Base-by-base conservation (phyloP, 192 early-diverging fungal species). In the Podila epigama region DNA sequence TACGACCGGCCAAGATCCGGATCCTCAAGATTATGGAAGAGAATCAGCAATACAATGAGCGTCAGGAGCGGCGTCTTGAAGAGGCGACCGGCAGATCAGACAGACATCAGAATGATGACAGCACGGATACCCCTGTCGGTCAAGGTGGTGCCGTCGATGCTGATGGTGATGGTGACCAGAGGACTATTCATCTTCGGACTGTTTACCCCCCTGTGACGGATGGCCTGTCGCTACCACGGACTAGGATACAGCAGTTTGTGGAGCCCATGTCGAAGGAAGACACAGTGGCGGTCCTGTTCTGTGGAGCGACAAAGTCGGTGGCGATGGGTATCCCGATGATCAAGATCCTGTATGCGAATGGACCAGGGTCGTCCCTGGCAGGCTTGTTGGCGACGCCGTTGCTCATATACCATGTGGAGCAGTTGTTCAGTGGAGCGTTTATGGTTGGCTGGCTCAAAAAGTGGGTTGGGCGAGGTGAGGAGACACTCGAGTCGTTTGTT, bases 301-400 rank as follows among this genome's bases (percentile, higher is more conserved):
- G 89, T 69, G 91, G 86, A 13, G 89, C 89, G 4, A 92, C 91
- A 2, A 92, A 92, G 63, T 90, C 91, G 3, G 88, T 92, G 22
- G 89, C 91, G 1, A 84, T 92, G 79, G 91, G 91, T 20, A 88
- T 92, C 18, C 91, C 91, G 2, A 82, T 92, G 54, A 91, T 92
- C 70, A 90, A 90, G 63, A 84, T 91, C n/a, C 70, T 92, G 40
- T 91, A 89, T 48, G 66, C 75, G 27, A 70, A 68, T 33, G 71
- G 70, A 69, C 34, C 89, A 83, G 42, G 75, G 78, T 61, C 69
- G 77, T 58, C 56, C 60, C 27, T 68, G 33, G 71, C 71, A 13
- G 91, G 91, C 35, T 77, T 92, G 15, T 71, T 90, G 35, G 83
- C 85, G 7, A 84, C 88, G 0, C 91, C 91, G 5, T 66, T 92